Evolutionary conservation across 1,284 basidiomycete genomes (phyloP).

Genomic region (Malassezia furfur): DNA sequence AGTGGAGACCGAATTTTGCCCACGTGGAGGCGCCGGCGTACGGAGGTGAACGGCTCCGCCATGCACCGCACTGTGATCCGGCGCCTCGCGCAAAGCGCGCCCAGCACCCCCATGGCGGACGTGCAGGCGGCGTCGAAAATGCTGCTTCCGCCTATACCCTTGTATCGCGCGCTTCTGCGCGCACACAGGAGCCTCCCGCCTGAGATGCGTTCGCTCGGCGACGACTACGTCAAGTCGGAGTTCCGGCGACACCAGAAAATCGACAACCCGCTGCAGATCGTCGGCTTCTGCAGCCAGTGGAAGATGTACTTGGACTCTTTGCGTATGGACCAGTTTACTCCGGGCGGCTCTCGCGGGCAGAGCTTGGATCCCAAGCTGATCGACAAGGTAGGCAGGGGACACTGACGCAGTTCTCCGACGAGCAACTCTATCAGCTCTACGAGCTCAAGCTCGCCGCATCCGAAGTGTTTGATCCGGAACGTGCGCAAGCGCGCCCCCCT

Average conservation of each 20-base stretch:
- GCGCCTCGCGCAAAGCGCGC: background rate
- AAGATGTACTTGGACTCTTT: constrained; percentile 46
- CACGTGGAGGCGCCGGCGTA: background rate
- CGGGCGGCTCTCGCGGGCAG: constrained; percentile 22
- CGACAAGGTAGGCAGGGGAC: constrained; percentile 21
- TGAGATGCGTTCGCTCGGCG: constrained; percentile 47
- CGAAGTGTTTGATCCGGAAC: constrained; percentile 34
- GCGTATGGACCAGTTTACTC: constrained; percentile 23
- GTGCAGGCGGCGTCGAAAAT: constrained; percentile 8
- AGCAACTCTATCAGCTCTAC: constrained; percentile 48
- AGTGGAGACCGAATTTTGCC: background rate
- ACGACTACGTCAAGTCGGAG: constrained; percentile 47
- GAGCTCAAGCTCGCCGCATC: constrained; percentile 39
- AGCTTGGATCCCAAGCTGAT: constrained; percentile 29
- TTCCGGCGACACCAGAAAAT: constrained; percentile 37
- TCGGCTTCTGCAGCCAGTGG: constrained; percentile 47
- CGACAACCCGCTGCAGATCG: constrained; percentile 44
- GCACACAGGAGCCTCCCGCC: constrained; percentile 33
- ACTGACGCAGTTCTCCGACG: constrained; percentile 33
- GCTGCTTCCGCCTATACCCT: constrained; percentile 39
- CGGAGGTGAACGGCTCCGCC: no score
- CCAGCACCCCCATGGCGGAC: background rate
- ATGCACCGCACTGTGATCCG: background rate
- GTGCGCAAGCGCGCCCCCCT: constrained; percentile 22
- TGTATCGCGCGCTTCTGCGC: constrained; percentile 42